These are phyloP conservation scores for Globisporangium cylindrosporum DNA, from an alignment of 352 stramenopile species.

Conservation along the genomic window DNA sequence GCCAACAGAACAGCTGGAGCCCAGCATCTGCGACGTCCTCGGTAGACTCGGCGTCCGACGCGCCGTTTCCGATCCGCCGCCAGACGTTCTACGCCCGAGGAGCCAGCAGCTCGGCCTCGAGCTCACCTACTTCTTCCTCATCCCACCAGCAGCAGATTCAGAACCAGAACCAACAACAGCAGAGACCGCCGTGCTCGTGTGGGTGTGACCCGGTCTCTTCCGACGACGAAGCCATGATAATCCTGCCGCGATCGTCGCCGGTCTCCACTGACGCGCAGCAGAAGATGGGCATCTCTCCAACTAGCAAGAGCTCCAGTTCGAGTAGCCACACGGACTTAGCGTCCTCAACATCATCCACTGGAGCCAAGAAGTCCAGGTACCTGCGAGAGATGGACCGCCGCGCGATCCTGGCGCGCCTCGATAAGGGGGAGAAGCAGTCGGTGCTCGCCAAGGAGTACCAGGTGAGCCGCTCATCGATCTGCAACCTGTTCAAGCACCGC, in stretches of 20 bases:
- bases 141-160: conserved; percentile 1
- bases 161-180: neutral
- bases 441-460: conserved; percentile 55
- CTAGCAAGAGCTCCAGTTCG: conserved; percentile 9
- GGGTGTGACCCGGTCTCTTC: conserved; percentile 14
- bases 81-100: conserved; percentile 13
- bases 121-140: neutral
- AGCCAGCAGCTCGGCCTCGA: neutral
- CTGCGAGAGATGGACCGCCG: conserved; percentile 54
- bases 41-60: neutral
- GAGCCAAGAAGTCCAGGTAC: conserved; percentile 32
- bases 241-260: neutral
- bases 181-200: conserved; percentile 10
- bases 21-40: conserved; percentile 14
- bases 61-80: conserved; percentile 14
- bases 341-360: neutral
- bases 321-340: neutral
- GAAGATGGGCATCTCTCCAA: conserved; percentile 9
- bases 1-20: conserved; percentile 3
- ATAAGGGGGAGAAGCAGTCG: conserved; percentile 41
- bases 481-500: conserved; percentile 54
- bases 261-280: neutral
- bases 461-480: conserved; percentile 57
- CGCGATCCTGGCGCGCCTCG: conserved; percentile 37
- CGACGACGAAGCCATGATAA: conserved; percentile 10